Conservation (phyloP, 2,329 filamentous ascomycete species). For the Aspergillus aculeatus region DNA sequence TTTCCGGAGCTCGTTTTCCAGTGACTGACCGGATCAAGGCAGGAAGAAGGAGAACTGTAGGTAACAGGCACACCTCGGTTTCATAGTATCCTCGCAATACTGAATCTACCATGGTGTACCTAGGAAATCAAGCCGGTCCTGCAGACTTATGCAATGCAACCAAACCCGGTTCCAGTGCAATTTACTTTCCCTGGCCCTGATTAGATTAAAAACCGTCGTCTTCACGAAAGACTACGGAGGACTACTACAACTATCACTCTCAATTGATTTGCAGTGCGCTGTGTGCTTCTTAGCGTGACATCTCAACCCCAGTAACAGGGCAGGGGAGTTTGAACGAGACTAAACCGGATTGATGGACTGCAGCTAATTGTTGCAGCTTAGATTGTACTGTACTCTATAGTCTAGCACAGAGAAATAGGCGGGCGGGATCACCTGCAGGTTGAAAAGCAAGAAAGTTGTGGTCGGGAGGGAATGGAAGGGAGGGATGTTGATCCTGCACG, state of each 20-base stretch:
- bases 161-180: background rate
- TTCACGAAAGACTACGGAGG: too few relatives aligned
- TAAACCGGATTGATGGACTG: background rate
- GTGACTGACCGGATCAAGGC: too few relatives aligned
- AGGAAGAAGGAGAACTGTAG: too few relatives aligned
- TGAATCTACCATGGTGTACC: too few relatives aligned
- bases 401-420: too few relatives aligned
- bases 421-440: constrained; percentile 19
- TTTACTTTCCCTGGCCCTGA: background rate
- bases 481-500: constrained; percentile 14
- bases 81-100: too few relatives aligned
- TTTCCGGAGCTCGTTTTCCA: too few relatives aligned
- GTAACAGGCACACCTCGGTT: too few relatives aligned
- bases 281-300: background rate
- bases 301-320: background rate
- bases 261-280: background rate
- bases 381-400: background rate
- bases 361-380: background rate
- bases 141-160: background rate
- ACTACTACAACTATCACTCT: too few relatives aligned
- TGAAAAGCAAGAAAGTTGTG: constrained; percentile 9
- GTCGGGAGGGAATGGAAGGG: constrained; percentile 8
- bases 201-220: background rate
- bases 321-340: background rate
- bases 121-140: background rate